Conservation (phyloP, 139 green algal genomes). For the Volvox reticuliferus region DNA sequence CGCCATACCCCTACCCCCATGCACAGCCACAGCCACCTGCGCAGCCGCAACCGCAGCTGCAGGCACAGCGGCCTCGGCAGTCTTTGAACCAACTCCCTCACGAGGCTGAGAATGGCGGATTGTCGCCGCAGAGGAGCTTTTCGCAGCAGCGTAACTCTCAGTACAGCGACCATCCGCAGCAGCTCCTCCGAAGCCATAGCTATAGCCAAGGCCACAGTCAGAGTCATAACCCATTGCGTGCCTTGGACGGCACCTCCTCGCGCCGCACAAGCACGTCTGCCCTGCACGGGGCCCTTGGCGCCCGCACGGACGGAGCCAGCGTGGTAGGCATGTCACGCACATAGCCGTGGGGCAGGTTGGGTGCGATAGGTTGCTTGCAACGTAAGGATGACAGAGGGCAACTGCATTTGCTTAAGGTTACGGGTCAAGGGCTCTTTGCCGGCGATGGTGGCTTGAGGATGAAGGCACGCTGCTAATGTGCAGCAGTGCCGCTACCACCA, state of each 20-base stretch:
- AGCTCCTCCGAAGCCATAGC: not conserved
- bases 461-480: no score
- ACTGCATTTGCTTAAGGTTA: no score
- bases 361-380: no score
- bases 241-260: not conserved
- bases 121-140: not conserved
- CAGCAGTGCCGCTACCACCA: no score
- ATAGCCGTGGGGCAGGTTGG: no score
- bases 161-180: not conserved
- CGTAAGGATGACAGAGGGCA: no score
- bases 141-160: not conserved
- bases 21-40: not conserved
- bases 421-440: no score
- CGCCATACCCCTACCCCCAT: not conserved
- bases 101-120: not conserved
- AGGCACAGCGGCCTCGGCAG: not conserved
- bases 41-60: not conserved
- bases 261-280: not conserved
- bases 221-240: not conserved
- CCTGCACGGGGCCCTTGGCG: not conserved
- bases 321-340: no score
- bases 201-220: not conserved
- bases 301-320: no score
- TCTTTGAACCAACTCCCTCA: not conserved
- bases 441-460: no score